phyloP scores from a whole-genome alignment of 1,139 yeast genomes.

The Kurtzmaniella quercitrusa region DNA sequence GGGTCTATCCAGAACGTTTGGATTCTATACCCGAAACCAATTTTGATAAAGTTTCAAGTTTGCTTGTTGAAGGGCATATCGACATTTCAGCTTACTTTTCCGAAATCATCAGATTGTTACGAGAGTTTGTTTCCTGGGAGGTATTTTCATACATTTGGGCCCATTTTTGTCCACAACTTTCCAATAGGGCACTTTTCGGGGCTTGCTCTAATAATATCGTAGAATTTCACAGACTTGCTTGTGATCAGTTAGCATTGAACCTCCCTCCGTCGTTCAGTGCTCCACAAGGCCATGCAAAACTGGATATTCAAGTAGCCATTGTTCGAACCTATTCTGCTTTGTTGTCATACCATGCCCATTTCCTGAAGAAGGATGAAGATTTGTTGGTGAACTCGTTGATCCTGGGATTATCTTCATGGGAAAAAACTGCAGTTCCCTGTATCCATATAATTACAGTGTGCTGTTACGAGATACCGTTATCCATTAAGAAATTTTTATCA shows the following conservation, averaged over 20 bases:
- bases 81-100: constrained; percentile 2
- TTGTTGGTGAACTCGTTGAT: constrained; percentile 62
- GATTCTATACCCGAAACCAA: constrained; percentile 43
- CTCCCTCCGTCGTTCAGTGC: constrained; percentile 38
- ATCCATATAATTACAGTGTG: constrained; percentile 73
- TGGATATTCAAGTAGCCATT: constrained; percentile 64
- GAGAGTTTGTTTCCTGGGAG: constrained; percentile 65
- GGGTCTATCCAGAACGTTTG: constrained; percentile 62
- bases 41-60: constrained; percentile 28
- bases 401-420: constrained; percentile 69
- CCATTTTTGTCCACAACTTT: constrained; percentile 68
- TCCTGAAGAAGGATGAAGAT: constrained; percentile 64
- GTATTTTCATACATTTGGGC: constrained; percentile 63
- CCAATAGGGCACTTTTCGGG: constrained; percentile 55
- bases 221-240: constrained; percentile 45
- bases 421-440: constrained; percentile 73
- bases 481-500: constrained; percentile 64
- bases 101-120: constrained; percentile 31
- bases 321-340: constrained; percentile 65
- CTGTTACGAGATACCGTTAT: constrained; percentile 74
- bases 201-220: constrained; percentile 42
- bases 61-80: constrained; percentile 3
- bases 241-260: constrained; percentile 56
- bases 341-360: constrained; percentile 58
- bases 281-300: constrained; percentile 46